phyloP scores from a whole-genome alignment of 1,284 basidiomycete species.

The Phellopilus nigrolimitatus region DNA sequence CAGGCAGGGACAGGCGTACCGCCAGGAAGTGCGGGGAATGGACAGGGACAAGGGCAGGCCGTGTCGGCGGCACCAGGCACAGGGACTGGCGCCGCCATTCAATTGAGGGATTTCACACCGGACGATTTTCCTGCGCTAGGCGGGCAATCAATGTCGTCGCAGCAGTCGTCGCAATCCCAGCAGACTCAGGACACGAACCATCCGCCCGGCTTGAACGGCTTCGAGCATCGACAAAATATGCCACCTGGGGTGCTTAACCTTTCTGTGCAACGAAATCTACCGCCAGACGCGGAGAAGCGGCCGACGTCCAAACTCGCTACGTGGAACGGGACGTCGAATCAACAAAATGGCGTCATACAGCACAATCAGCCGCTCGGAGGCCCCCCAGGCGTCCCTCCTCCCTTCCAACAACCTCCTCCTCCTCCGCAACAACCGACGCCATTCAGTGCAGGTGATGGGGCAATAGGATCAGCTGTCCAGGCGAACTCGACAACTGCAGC shows the following conservation, averaged over 20 bases:
- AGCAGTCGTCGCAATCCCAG: conserved; percentile 36
- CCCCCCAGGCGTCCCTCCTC: conserved; percentile 17
- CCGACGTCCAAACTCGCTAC: conserved; percentile 29
- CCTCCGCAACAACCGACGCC: conserved; percentile 22
- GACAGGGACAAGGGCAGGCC: conserved; percentile 33
- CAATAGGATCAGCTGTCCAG: conserved; percentile 22
- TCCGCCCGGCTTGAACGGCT: conserved; percentile 72
- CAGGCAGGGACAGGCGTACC: conserved; percentile 63
- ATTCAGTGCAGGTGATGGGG: conserved; percentile 25
- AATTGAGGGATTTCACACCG: conserved; percentile 66
- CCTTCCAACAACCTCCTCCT: conserved; percentile 22
- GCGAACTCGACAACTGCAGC: conserved; percentile 29
- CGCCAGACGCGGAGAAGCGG: conserved; percentile 34
- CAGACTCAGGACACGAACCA: conserved; percentile 36
- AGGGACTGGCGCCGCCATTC: conserved; percentile 33
- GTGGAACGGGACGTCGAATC: conserved; percentile 25
- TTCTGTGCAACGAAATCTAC: conserved; percentile 46
- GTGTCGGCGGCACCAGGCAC: conserved; percentile 31
- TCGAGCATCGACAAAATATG: conserved; percentile 38
- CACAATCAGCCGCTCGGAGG: conserved; percentile 11
- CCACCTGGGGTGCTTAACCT: conserved; percentile 68
- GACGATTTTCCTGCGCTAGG: conserved; percentile 83
- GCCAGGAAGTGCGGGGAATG: conserved; percentile 25
- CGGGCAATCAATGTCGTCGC: conserved; percentile 39
- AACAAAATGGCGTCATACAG: conserved; percentile 12